These are phyloP conservation scores for Penicillium ochrochloron DNA, from an alignment of 495 filamentous ascomycete species.

Conservation along the genomic window DNA sequence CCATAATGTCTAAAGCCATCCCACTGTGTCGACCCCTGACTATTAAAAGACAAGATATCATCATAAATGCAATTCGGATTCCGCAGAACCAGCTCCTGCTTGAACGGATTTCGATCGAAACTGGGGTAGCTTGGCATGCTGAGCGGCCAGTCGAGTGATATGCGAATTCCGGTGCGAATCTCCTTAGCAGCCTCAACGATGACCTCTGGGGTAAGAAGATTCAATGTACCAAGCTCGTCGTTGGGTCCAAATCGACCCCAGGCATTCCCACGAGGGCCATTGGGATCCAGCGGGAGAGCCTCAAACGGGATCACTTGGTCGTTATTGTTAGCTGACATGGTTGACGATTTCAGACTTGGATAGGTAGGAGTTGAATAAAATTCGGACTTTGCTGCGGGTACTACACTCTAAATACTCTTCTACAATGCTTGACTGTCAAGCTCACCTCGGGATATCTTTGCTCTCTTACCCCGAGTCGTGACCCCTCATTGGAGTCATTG, in stretches of 20 bases:
- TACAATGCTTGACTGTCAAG: neutral
- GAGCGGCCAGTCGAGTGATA: slow-evolving; percentile 55
- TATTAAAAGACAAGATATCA: slow-evolving; percentile 62
- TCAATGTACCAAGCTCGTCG: slow-evolving; percentile 57
- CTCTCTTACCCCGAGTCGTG: slow-evolving; percentile 2
- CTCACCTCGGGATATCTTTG: slow-evolving; percentile 12
- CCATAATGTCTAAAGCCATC: slow-evolving; percentile 57
- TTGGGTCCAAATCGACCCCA: slow-evolving; percentile 56
- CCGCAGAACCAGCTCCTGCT: slow-evolving; percentile 44
- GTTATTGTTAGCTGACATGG: slow-evolving; percentile 16
- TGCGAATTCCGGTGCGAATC: slow-evolving; percentile 57
- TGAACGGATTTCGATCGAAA: slow-evolving; percentile 42
- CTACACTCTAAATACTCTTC: slow-evolving; percentile 4
- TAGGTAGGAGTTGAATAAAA: neutral
- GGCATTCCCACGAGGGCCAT: slow-evolving; percentile 53
- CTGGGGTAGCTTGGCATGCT: slow-evolving; percentile 40
- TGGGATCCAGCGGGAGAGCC: slow-evolving; percentile 51
- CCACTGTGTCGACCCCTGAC: slow-evolving; percentile 48
- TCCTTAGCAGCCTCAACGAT: slow-evolving; percentile 53
- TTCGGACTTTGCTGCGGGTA: neutral
- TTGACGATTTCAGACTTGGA: neutral
- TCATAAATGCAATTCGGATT: slow-evolving; percentile 52
- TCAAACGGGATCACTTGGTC: slow-evolving; percentile 37
- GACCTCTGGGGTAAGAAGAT: slow-evolving; percentile 55
- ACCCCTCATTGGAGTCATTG: slow-evolving; percentile 10